Conservation (phyloP, 164 flowering plant species). For the Chloranthus sessilifolius region DNA sequence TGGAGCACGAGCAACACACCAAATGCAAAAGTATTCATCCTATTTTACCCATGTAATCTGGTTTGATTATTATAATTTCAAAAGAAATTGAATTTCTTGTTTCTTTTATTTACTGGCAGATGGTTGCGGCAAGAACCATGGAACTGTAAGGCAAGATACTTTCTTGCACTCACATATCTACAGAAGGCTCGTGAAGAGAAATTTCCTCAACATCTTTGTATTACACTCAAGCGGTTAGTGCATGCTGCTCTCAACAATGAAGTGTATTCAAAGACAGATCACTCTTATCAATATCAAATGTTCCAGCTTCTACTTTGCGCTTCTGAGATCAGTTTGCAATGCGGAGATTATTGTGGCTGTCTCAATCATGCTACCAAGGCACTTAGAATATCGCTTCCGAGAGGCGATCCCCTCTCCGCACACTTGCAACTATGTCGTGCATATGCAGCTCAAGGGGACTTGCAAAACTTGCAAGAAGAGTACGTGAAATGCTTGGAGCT, state of each 20-base stretch:
- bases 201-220: constrained; percentile 63
- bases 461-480: constrained; percentile 35
- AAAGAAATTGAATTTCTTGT: background rate
- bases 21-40: constrained; percentile 56
- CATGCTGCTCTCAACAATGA: constrained; percentile 39
- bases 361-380: constrained; percentile 51
- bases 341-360: constrained; percentile 37
- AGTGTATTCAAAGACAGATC: constrained; percentile 20
- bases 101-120: constrained; percentile 30
- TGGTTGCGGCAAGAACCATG: constrained; percentile 80
- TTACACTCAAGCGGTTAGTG: constrained; percentile 46
- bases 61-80: background rate
- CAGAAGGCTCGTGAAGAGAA: constrained; percentile 83
- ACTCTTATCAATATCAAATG: constrained; percentile 37
- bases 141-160: constrained; percentile 54
- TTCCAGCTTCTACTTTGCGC: constrained; percentile 88
- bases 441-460: constrained; percentile 45
- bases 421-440: constrained; percentile 77
- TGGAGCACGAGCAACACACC: constrained; percentile 29
- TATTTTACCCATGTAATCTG: background rate
- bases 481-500: constrained; percentile 60
- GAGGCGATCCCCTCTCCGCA: constrained; percentile 51
- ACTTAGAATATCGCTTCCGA: constrained; percentile 38
- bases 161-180: constrained; percentile 55
- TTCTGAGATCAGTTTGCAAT: constrained; percentile 71